Evolutionary conservation across 371 early-diverging fungal species (phyloP).

Genomic region (Apophysomyces elegans): DNA sequence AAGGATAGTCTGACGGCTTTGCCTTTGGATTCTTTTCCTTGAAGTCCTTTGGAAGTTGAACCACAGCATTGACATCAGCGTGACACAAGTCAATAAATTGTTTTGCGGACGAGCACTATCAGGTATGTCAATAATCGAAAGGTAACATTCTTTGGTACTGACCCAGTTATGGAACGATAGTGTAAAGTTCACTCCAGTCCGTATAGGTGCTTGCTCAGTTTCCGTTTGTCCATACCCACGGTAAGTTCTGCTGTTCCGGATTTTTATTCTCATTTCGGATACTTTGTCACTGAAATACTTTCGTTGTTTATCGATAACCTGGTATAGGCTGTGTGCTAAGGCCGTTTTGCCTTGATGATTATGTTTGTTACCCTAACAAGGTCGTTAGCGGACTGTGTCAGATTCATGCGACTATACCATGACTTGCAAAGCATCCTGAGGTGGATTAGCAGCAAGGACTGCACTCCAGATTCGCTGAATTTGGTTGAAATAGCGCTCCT

Average conservation of each 20-base stretch:
- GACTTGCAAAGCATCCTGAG: background rate
- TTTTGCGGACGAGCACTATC: constrained; percentile 22
- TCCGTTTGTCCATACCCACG: background rate
- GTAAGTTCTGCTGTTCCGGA: background rate
- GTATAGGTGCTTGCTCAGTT: background rate
- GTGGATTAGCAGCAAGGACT: constrained; percentile 10
- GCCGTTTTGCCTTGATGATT: constrained; percentile 40
- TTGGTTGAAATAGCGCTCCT: constrained; percentile 11
- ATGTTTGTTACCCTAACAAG: constrained; percentile 29
- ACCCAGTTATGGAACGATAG: constrained; percentile 23
- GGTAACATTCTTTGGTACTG: background rate
- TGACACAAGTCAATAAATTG: constrained; percentile 20
- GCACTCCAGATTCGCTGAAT: constrained; percentile 19
- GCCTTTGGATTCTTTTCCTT: constrained; percentile 35
- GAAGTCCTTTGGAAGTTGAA: constrained; percentile 41
- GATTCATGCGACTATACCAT: background rate
- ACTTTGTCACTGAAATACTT: constrained; percentile 22
- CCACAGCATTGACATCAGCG: constrained; percentile 27
- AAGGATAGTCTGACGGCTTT: constrained; percentile 35
- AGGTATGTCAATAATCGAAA: background rate
- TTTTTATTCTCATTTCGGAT: constrained; percentile 11
- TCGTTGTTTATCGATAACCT: constrained; percentile 27
- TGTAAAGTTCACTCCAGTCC: constrained; percentile 12
- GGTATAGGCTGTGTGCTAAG: constrained; percentile 20
- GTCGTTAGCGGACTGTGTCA: background rate